Percentiles rank a stretch among this genome's conserved stretches.
These are phyloP conservation scores for Puccinia triticina DNA, from an alignment of 1,284 basidiomycete species.

Conservation along the genomic window DNA sequence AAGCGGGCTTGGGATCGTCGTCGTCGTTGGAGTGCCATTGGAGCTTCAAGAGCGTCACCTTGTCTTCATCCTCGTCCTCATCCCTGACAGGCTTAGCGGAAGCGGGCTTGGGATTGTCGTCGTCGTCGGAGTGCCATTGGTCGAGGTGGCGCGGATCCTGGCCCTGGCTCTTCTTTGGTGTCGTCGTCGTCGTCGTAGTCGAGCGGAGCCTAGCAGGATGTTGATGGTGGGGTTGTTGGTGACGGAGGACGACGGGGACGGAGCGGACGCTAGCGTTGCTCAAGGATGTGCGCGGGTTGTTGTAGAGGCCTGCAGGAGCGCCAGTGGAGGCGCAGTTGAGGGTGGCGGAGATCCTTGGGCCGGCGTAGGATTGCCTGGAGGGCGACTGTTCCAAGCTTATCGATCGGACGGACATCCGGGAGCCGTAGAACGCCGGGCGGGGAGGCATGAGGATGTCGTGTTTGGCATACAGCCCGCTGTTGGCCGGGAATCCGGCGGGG, in stretches of 20 bases:
- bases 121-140: constrained; percentile 41
- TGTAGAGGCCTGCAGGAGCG: constrained; percentile 3
- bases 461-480: not conserved
- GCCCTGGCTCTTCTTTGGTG: no score
- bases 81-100: no score
- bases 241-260: not conserved
- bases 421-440: constrained; percentile 47
- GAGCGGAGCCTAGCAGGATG: not conserved
- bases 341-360: not conserved
- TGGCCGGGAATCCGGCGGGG: not conserved
- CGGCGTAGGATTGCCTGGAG: not conserved
- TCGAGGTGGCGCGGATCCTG: constrained; percentile 10
- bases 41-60: no score
- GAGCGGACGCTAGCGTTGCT: not conserved
- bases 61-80: no score
- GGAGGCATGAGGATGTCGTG: constrained; percentile 36
- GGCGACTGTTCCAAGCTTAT: not conserved
- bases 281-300: not conserved
- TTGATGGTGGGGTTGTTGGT: no score
- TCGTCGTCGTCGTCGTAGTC: not conserved
- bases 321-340: no score
- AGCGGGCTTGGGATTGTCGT: not conserved
- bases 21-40: no score
- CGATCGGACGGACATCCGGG: not conserved
- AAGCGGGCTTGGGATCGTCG: constrained; percentile 3